Evolutionary conservation across 768 basidiomycete species (phyloP), one percentile per base, ranked within the genome.

Genomic region (Suillus americanus): DNA sequence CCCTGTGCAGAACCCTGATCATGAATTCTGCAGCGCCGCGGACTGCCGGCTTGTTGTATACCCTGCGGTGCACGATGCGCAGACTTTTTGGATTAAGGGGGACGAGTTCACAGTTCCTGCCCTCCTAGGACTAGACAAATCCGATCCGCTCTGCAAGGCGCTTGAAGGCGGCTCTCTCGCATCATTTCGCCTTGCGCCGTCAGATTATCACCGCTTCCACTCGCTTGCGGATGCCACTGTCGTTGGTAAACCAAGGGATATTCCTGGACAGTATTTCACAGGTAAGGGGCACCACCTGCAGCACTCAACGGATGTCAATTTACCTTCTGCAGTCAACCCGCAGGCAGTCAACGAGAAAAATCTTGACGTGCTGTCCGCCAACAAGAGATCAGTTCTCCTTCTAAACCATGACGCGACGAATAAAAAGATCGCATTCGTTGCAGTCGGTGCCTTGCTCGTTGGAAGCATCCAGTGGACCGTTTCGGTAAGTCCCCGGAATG

Each of bases 191-290:
- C 85, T 94, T 20, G 91, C 93, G 0, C 93, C 91, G 0, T 83
- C 87, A 10, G 92, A 94, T 72, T 93, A 93, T 69, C 92, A 94
- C 71, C 86, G 91, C 16, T 92, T 90, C 82, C 91, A 92, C 67
- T 84, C 84, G 40, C 89, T 90, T 16, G 78, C 89, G 33, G 87
- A 88, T 61, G 87, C 82, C 43, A 81, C 78, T 13, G 73, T 88
- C 23, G 30, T 55, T 2, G 76, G 80, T 12, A 79, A 82, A 43
- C 70, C 79, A 8, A 75, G 65, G 3, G 75, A 86, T 67, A 78
- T 87, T 5, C 78, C 81, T 0, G 87, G 87, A 2, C 79, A 87
- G 64, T 88, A 86, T 68, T 89, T 86, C 67, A 89, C 88, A 1
- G 86, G 84, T 86, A 45, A 61, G 78, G 62, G 10, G 16, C 25